Percentiles rank a stretch among this genome's conserved stretches.
These are phyloP conservation scores for Nemania sp. DNA, from an alignment of 2,329 filamentous ascomycete genomes.

Conservation along the genomic window DNA sequence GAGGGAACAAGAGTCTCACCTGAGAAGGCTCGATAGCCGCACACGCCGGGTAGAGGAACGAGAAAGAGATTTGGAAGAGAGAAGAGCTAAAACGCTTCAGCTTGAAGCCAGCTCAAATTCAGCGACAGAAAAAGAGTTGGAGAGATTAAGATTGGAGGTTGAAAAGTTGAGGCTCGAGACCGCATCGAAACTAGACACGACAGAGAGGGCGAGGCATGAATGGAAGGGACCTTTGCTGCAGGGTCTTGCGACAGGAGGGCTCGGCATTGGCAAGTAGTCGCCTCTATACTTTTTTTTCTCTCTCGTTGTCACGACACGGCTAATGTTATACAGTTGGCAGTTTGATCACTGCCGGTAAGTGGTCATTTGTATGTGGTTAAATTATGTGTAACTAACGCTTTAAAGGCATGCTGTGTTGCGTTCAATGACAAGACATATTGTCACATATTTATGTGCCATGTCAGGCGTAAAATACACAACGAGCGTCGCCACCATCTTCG, in stretches of 20 bases:
- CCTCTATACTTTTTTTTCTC: neutral
- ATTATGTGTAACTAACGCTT: neutral
- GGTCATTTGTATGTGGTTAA: neutral
- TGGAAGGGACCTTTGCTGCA: constrained; percentile 2
- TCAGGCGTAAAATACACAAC: no score
- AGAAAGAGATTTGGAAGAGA: neutral
- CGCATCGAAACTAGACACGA: constrained; percentile 2
- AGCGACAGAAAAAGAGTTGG: neutral
- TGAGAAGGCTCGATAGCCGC: no score
- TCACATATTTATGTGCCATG: no score
- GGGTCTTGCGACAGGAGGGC: constrained; percentile 6
- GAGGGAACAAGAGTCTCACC: no score
- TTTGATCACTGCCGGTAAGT: constrained; percentile 19
- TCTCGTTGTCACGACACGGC: neutral
- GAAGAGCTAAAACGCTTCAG: no score
- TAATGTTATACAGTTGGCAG: neutral
- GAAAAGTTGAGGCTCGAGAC: constrained; percentile 3
- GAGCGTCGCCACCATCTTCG: no score
- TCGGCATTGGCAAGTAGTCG: neutral
- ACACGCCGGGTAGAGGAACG: neutral
- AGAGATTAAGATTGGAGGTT: constrained; percentile 7
- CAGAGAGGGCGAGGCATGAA: constrained; percentile 8
- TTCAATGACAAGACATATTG: no score
- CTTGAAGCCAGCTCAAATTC: no score
- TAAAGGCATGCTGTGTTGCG: constrained; percentile 7